A percentile compares a stretch with the other conserved stretches of the same genome.
Evolutionary conservation across 352 stramenopile genomes (phyloP).

Genomic region (Phytophthora citricola): DNA sequence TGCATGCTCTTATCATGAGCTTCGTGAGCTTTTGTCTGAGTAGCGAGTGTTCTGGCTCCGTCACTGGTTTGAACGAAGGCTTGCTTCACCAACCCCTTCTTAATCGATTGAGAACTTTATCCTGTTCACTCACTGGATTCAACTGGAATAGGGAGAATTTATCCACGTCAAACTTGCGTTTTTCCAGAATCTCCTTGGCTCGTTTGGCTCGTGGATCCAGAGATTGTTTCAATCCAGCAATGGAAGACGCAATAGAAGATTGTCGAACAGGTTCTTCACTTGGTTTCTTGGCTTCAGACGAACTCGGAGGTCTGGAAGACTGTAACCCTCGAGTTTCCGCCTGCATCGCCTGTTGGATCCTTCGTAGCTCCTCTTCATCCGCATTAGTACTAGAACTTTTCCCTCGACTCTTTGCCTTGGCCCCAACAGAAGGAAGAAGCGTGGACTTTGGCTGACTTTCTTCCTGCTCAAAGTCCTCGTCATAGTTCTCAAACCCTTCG

Average conservation of each 20-base stretch:
- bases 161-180: conserved; percentile 68
- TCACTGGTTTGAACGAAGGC: conserved; percentile 70
- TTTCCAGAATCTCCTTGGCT: conserved; percentile 69
- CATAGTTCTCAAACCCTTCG: conserved; percentile 74
- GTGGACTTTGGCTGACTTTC: conserved; percentile 40
- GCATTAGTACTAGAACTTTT: conserved; percentile 2
- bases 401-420: conserved; percentile 35
- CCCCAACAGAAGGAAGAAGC: conserved; percentile 8
- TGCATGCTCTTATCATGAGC: conserved; percentile 64
- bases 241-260: conserved; percentile 62
- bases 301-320: conserved; percentile 38
- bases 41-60: conserved; percentile 50
- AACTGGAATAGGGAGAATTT: conserved; percentile 75
- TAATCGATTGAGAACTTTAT: conserved; percentile 61
- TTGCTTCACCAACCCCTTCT: conserved; percentile 57
- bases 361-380: conserved; percentile 49
- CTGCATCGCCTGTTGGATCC: conserved; percentile 71
- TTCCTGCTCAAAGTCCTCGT: conserved; percentile 65
- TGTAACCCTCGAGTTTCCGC: conserved; percentile 62
- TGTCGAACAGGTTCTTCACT: conserved; percentile 24
- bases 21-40: conserved; percentile 60
- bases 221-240: conserved; percentile 75
- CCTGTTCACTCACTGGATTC: conserved; percentile 57
- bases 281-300: conserved; percentile 15
- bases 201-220: conserved; percentile 67